Base-by-base conservation (phyloP, 208 protist species). In the Leishmania martiniquensis region DNA sequence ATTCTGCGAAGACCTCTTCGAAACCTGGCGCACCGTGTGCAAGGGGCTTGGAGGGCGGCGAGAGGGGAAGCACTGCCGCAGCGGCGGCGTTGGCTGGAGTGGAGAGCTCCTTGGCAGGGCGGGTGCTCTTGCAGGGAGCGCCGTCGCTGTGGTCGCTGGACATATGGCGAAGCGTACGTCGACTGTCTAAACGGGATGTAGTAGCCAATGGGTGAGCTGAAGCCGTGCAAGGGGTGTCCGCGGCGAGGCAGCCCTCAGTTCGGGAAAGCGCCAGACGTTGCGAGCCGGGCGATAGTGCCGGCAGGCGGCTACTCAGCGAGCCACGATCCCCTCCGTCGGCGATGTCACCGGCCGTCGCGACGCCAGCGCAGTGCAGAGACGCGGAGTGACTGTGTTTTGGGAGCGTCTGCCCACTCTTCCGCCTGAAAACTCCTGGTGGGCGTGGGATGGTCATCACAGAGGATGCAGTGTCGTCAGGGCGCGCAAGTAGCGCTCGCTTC, bases 1-100 rank as follows among this genome's bases (percentile, higher is more conserved):
- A 97, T 65, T 95, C 91, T 10, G 82, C 60, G 82, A 91, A 97
- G 55, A 97, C 91, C 34, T 85, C 79, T 39, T 88, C 80, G 63
- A 81, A 89, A 22, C 66, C 78, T 17, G 93, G 89, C 57, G 86
- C 75, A 34, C 79, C 69, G 70, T 85, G 82, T 42, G 86, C 81
- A 51, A 85, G 60, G 12, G 85, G 88, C 45, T 78, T 65, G 10
- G 68, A 25, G 63, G 65, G 70, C 37, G 20, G 9, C 37, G 34
- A 47, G 55, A 20, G 25, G 78, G 73, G 62, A 73, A 54, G 39
- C 75, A 57, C 51, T 63, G 81, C 44, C 66, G 29, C 6, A 12
- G 37, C 4, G 29, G 9, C 44, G 22, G 63, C 32, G 29, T 42
- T 13, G 3, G 22, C 32, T 49, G 32, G 39, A 59, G 29, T 1